Evolutionary conservation across 2,329 filamentous ascomycete species (phyloP).

Genomic region (Gnomoniopsis smithogilvyi): DNA sequence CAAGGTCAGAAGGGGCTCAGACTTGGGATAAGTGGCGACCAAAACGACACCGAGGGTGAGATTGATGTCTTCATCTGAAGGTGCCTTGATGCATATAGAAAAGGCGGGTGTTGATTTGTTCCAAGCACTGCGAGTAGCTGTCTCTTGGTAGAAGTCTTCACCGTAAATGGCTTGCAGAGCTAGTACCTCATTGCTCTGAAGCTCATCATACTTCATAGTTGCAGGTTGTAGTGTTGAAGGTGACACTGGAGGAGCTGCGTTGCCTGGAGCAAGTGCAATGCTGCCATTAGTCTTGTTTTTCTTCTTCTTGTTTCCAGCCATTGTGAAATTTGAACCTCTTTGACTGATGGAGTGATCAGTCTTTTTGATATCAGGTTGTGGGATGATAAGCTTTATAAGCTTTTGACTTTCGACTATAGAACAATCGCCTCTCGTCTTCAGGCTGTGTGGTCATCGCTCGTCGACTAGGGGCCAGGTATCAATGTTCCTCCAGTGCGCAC

Average conservation of each 20-base stretch:
- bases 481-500: too few species aligned
- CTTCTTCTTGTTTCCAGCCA: conserved; percentile 55
- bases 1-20: conserved; percentile 68
- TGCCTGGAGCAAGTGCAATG: conserved; percentile 20
- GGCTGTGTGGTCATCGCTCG: too few species aligned
- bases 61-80: conserved; percentile 67
- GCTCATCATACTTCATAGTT: conserved; percentile 71
- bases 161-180: conserved; percentile 84
- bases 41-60: conserved; percentile 75
- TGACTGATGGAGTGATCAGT: conserved; percentile 19
- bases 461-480: too few species aligned
- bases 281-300: conserved; percentile 36
- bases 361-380: conserved; percentile 44
- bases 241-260: conserved; percentile 50
- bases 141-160: conserved; percentile 78
- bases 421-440: too few species aligned
- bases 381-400: conserved; percentile 44
- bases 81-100: conserved; percentile 73
- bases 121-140: conserved; percentile 73
- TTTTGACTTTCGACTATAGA: conserved; percentile 9
- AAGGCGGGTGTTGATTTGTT: conserved; percentile 86
- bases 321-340: conserved; percentile 32
- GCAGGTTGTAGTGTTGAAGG: conserved; percentile 36
- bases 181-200: conserved; percentile 84
- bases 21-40: conserved; percentile 88